Base-by-base conservation (phyloP, 345 rosid species). In the Raphanus raphanistrum region DNA sequence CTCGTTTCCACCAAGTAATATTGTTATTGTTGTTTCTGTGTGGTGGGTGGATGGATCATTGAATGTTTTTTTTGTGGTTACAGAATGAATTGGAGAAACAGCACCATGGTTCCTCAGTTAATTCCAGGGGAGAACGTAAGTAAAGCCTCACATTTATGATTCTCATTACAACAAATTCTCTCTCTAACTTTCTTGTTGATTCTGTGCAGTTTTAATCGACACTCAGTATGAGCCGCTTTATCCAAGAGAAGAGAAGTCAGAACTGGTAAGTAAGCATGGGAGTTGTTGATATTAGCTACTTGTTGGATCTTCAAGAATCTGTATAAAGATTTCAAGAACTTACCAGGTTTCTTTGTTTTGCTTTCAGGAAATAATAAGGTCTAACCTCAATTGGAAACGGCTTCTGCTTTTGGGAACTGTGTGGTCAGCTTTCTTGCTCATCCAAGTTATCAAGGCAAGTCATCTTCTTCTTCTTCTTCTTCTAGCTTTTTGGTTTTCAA, bases 51-150 rank as follows among this genome's bases (percentile, higher is more conserved):
- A 4, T 21, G 21, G 13, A 4, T 38, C 36, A 32, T 5, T 55
- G 12, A 70, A n/a, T 71, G 59, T 31, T 50, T 61, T n/a, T n/a
- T 3, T 4, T 27, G n/a, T n/a, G 8, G 2, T 68, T 29, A 82
- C 93, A 94, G 98, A 87, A 88, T 21, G 95, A 90, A 79, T n/a
- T 89, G 71, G 86, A 74, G 9, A 70, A 59, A 79, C 89, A 59
- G 80, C 89, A 76, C 63, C 86, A 82, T 41, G 84, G 38, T 32
- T 52, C 86, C 52, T 15, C 58, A 0, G 90, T 84, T 54, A 90
- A 87, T 73, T 90, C 98, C 55, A 79, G 83, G 31, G 98, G 92
- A 15, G 98, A 92, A 87, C 90, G 98, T 94, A 83, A 67, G 93
- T 74, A 29, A 61, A 69, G 57, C 52, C 21, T 73, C 16, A 26